Percentiles rank a stretch among this genome's conserved stretches.
phyloP scores from a whole-genome alignment of 495 filamentous ascomycete genomes.

The Xylaria nigripes region DNA sequence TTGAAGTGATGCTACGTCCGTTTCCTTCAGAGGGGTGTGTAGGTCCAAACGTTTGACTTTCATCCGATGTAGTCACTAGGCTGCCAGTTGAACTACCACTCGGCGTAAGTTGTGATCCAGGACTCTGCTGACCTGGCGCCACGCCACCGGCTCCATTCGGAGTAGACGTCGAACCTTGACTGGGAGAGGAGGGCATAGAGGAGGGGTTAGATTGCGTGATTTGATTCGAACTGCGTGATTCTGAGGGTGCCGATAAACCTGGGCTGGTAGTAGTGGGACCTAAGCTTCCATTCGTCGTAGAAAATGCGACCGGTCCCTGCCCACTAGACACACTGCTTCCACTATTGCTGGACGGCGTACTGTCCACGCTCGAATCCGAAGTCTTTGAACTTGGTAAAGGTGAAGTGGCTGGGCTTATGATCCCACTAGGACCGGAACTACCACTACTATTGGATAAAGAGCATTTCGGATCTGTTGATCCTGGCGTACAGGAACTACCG shows the following conservation, averaged over 20 bases:
- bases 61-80: background rate
- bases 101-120: background rate
- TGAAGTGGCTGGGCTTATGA: conserved; percentile 1
- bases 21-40: background rate
- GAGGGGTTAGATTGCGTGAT: background rate
- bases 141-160: conserved; percentile 6
- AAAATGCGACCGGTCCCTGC: background rate
- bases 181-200: background rate
- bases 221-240: background rate
- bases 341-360: background rate
- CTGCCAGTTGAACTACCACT: background rate
- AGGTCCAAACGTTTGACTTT: conserved; percentile 2
- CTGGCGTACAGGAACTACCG: conserved; percentile 6
- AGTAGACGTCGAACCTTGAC: background rate
- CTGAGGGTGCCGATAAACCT: background rate
- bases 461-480: conserved; percentile 15
- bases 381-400: background rate
- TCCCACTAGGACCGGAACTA: background rate
- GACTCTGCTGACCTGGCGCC: conserved; percentile 7
- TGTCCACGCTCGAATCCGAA: background rate
- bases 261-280: background rate
- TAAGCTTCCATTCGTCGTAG: background rate
- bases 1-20: conserved; percentile 2
- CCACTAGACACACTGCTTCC: background rate
- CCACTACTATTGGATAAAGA: conserved; percentile 4